A percentile compares a stretch with the other conserved stretches of the same genome.
These are phyloP conservation scores for Aspergillus leporis DNA, from an alignment of 495 filamentous ascomycete species.

Conservation along the genomic window DNA sequence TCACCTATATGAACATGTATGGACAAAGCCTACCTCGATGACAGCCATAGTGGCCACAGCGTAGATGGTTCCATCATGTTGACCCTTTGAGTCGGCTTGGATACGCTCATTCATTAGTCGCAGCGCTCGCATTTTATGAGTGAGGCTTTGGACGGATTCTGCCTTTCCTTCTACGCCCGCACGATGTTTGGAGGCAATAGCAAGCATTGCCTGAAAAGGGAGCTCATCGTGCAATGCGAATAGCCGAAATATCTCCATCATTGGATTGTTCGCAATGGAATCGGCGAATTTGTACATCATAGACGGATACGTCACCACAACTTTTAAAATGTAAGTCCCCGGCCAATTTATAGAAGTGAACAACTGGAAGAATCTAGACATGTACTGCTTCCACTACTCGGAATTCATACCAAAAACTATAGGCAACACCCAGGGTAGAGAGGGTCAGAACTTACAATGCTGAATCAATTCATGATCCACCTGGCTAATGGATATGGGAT, in stretches of 20 bases:
- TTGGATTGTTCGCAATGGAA: slow-evolving; percentile 23
- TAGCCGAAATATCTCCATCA: slow-evolving; percentile 32
- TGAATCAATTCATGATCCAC: slow-evolving; percentile 29
- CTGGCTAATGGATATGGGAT: slow-evolving; percentile 24
- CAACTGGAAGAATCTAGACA: not conserved
- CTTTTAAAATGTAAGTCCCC: slow-evolving; percentile 18
- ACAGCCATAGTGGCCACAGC: slow-evolving; percentile 34
- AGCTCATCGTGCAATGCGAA: slow-evolving; percentile 28
- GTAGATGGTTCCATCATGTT: slow-evolving; percentile 29
- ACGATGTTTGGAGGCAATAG: slow-evolving; percentile 32
- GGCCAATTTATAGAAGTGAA: not conserved
- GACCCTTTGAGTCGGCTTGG: slow-evolving; percentile 21
- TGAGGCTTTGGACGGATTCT: slow-evolving; percentile 32
- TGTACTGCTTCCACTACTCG: not conserved
- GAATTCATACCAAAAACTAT: not conserved
- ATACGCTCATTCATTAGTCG: slow-evolving; percentile 31
- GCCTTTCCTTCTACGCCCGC: slow-evolving; percentile 29
- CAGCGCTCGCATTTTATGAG: slow-evolving; percentile 31
- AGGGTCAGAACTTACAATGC: slow-evolving; percentile 25
- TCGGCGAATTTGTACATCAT: slow-evolving; percentile 36
- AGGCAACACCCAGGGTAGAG: not conserved
- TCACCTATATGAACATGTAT: not conserved
- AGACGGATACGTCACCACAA: slow-evolving; percentile 30
- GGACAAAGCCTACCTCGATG: slow-evolving; percentile 26
- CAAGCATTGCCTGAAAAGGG: slow-evolving; percentile 34